Evolutionary conservation across 306 rosid genomes (phyloP).

Genomic region (Begonia peltatifolia): DNA sequence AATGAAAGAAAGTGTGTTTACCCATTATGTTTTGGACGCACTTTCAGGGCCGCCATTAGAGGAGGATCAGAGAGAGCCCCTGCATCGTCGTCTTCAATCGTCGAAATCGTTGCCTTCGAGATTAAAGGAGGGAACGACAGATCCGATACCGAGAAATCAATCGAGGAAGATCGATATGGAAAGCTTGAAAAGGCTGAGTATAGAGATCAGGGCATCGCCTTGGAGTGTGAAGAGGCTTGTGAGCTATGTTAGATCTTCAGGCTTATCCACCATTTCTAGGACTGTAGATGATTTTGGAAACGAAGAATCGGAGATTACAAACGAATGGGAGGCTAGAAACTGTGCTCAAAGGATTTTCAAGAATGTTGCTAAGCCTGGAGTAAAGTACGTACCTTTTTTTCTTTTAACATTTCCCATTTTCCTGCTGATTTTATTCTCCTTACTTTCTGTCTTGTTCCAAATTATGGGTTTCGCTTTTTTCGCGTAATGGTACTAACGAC

Average conservation of each 20-base stretch:
- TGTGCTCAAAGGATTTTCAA: slow-evolving; percentile 28
- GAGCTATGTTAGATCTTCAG: slow-evolving; percentile 22
- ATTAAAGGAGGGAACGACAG: slow-evolving; percentile 7
- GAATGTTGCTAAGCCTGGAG: slow-evolving; percentile 30
- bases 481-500: too few species aligned
- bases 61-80: slow-evolving; percentile 20
- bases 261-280: slow-evolving; percentile 28
- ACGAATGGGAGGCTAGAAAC: slow-evolving; percentile 36
- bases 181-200: slow-evolving; percentile 26
- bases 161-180: slow-evolving; percentile 31
- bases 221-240: slow-evolving; percentile 29
- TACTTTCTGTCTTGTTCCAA: too few species aligned
- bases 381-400: slow-evolving; percentile 18
- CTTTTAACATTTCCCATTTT: background rate
- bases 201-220: slow-evolving; percentile 19
- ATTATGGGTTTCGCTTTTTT: too few species aligned
- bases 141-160: slow-evolving; percentile 12
- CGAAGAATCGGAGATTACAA: slow-evolving; percentile 32
- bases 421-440: too few species aligned
- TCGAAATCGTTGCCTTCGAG: slow-evolving; percentile 30
- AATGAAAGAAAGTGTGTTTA: slow-evolving; percentile 36
- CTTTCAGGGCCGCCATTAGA: slow-evolving; percentile 34
- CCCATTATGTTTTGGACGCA: slow-evolving; percentile 30
- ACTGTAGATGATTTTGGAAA: slow-evolving; percentile 27
- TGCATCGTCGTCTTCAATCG: background rate